Percentiles rank a stretch among this genome's conserved stretches.
Evolutionary conservation across 176 grass and related monocot species (phyloP).

Genomic region (Oryza glumipatula): DNA sequence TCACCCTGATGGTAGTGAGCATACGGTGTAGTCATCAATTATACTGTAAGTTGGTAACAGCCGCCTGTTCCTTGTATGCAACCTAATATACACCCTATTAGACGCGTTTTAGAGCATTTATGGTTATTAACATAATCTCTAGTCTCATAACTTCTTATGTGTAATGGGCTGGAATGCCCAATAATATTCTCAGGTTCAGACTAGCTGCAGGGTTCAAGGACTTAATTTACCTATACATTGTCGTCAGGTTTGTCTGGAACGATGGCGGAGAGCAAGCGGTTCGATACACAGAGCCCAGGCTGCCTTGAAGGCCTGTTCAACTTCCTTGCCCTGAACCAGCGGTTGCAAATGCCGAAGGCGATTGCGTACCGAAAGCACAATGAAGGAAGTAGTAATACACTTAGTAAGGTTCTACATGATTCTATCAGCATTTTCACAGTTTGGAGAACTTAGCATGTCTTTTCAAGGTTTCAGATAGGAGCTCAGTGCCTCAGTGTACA

Average conservation of each 20-base stretch:
- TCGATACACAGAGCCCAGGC: conserved; percentile 39
- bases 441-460: neutral
- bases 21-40: neutral
- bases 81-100: neutral
- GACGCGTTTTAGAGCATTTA: neutral
- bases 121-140: neutral
- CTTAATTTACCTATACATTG: conserved; percentile 4
- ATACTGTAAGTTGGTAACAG: neutral
- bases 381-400: conserved; percentile 38
- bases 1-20: neutral
- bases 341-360: conserved; percentile 49
- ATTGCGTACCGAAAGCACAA: conserved; percentile 47
- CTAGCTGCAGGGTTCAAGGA: neutral
- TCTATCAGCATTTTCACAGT: conserved; percentile 3
- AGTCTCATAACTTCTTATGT: neutral
- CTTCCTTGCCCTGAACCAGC: conserved; percentile 62
- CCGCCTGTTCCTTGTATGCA: neutral
- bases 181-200: neutral
- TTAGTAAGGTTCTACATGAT: conserved; percentile 55
- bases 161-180: neutral
- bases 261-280: conserved; percentile 49
- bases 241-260: conserved; percentile 15
- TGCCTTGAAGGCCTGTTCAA: conserved; percentile 70
- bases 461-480: neutral
- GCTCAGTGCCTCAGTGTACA: neutral